Base-by-base conservation (phyloP, 352 stramenopile species). In the Phytophthora hibernalis region DNA sequence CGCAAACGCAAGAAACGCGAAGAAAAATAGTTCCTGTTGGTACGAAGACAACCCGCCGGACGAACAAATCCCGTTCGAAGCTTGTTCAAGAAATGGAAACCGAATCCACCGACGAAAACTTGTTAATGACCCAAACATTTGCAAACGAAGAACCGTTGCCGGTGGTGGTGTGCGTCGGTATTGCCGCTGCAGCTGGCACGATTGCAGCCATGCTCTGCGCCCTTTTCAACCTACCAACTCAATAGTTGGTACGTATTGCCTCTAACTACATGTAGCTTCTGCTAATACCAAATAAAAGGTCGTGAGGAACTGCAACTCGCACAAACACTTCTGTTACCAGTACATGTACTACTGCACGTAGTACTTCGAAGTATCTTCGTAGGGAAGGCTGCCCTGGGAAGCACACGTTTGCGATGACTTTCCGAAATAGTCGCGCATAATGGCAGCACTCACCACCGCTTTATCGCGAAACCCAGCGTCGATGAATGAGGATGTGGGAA, bases 171-270 rank as follows among this genome's bases (percentile, higher is more conserved):
- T 80, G 74, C 26, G 68, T 90, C 43, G 77, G 76, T 18, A 83
- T 91, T 61, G 82, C 82, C 2, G 82, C 79, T 18, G 78, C 80
- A 4, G 80, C 78, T 28, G 76, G 76, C n/a, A 86, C 80, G 15
- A 65, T 87, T 66, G 82, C 80, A 13, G 82, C 78, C 13, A 72
- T 81, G 45, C 74, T 91, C 8, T 89, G 82, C 53, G 79, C 87
- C 20, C 85, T 87, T 58, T 88, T 87, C 68, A 86, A 68, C 22
- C 87, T 42, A 77, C 52, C n/a, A 61, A n/a, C 40, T 61, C 28
- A 61, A 60, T 48, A 48, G 42, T 26, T 48, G 33, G 33, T 40
- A 40, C 33, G 33, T n/a, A 10, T 13, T 38, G n/a, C 26, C 26
- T 5, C 26, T 8, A 8, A 3, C 37, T 21, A n/a, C n/a, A n/a